Evolutionary conservation across 1,284 basidiomycete genomes (phyloP).

Genomic region (Stygiomarasmius scandens): DNA sequence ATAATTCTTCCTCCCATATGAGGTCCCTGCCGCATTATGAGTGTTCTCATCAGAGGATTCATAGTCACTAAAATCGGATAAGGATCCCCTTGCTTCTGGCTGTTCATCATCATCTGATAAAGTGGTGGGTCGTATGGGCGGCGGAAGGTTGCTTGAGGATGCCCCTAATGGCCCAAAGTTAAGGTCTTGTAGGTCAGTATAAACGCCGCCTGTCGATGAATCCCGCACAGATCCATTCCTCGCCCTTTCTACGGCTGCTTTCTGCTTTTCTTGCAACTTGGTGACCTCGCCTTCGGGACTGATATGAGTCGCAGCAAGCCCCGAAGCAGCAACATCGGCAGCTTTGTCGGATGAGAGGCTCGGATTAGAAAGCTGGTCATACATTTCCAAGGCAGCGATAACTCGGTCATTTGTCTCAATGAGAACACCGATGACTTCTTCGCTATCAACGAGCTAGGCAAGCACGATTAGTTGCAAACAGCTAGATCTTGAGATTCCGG

Average conservation of each 20-base stretch:
- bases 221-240: slow-evolving; percentile 29
- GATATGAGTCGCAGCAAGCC: slow-evolving; percentile 53
- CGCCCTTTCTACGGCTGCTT: slow-evolving; percentile 55
- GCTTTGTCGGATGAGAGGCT: neutral
- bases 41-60: slow-evolving; percentile 79
- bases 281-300: slow-evolving; percentile 53
- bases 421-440: slow-evolving; percentile 91
- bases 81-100: slow-evolving; percentile 55
- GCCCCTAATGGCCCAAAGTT: slow-evolving; percentile 63
- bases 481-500: too few species aligned
- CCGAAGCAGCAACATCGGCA: slow-evolving; percentile 34
- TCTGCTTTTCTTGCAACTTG: slow-evolving; percentile 65
- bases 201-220: slow-evolving; percentile 35
- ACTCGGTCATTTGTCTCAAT: slow-evolving; percentile 94
- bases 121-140: slow-evolving; percentile 64
- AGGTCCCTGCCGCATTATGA: slow-evolving; percentile 38
- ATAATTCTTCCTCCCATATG: slow-evolving; percentile 17
- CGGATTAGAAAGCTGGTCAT: slow-evolving; percentile 66
- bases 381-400: slow-evolving; percentile 84
- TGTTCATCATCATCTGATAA: slow-evolving; percentile 45
- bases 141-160: slow-evolving; percentile 61
- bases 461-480: too few species aligned
- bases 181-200: slow-evolving; percentile 84
- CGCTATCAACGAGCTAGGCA: slow-evolving; percentile 85
- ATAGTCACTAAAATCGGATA: slow-evolving; percentile 92